Conservation (phyloP, 768 basidiomycete species). For the Russula sp. region DNA sequence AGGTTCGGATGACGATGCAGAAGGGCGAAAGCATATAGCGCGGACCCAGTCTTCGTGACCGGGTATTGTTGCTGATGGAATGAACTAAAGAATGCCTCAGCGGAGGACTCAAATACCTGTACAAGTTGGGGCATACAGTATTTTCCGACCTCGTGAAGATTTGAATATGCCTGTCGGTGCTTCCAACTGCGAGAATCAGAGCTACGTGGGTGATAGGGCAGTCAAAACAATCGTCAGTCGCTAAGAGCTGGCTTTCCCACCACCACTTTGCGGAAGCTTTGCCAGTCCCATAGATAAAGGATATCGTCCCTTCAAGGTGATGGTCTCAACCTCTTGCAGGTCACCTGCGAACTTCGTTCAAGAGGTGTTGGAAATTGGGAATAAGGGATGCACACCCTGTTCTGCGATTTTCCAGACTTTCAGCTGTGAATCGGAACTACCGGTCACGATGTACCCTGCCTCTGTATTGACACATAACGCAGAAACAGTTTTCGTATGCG, state of each 20-base stretch:
- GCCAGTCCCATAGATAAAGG: conserved; percentile 65
- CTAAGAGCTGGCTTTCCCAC: conserved; percentile 36
- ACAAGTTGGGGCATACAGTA: conserved; percentile 35
- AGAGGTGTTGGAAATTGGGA: neutral
- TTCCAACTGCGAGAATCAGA: conserved; percentile 69
- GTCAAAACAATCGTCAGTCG: neutral
- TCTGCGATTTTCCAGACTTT: conserved; percentile 62
- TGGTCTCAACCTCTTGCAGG: conserved; percentile 43
- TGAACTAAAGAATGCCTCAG: conserved; percentile 40
- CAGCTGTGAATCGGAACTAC: conserved; percentile 74
- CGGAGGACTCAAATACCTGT: conserved; percentile 4
- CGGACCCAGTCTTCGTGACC: conserved; percentile 98
- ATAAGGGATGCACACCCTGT: conserved; percentile 29
- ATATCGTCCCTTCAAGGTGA: conserved; percentile 63
- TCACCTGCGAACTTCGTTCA: conserved; percentile 8
- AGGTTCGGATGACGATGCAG: conserved; percentile 33
- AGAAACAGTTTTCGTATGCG: conserved; percentile 67
- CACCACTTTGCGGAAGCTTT: conserved; percentile 58
- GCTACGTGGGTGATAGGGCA: conserved; percentile 32
- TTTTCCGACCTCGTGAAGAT: conserved; percentile 67
- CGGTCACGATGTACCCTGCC: conserved; percentile 55
- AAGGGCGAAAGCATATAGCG: conserved; percentile 58
- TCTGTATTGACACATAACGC: conserved; percentile 44
- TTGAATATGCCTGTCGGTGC: conserved; percentile 76
- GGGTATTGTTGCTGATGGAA: conserved; percentile 50